These are phyloP conservation scores for Phytopythium aichiense DNA, from an alignment of 352 stramenopile genomes.

Conservation along the genomic window DNA sequence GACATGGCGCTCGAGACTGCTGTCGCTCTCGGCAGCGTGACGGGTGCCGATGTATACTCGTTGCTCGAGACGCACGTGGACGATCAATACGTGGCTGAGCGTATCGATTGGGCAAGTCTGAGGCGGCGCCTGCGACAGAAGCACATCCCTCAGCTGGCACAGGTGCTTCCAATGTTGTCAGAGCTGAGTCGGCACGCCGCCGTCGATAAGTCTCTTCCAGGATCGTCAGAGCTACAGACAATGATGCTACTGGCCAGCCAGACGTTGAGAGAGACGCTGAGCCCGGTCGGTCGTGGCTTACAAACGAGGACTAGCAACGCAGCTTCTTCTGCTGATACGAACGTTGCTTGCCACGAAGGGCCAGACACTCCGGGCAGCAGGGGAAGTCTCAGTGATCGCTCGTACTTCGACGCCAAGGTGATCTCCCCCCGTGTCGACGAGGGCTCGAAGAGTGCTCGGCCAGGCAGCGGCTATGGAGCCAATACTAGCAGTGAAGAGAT, in stretches of 20 bases:
- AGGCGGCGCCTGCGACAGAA: slow-evolving; percentile 30
- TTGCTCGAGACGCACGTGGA: slow-evolving; percentile 43
- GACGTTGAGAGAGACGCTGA: background rate
- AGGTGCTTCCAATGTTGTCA: background rate
- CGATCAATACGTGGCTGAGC: slow-evolving; percentile 47
- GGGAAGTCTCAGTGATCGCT: slow-evolving; percentile 39
- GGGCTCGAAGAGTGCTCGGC: background rate
- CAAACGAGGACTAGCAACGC: background rate
- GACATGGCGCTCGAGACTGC: slow-evolving; percentile 40
- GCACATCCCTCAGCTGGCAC: slow-evolving; percentile 14
- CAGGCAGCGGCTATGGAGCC: background rate
- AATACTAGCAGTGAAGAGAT: slow-evolving; percentile 21
- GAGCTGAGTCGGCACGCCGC: background rate
- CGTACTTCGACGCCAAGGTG: slow-evolving; percentile 21
- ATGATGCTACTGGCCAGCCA: slow-evolving; percentile 9
- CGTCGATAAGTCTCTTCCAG: slow-evolving; percentile 33
- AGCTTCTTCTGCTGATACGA: background rate
- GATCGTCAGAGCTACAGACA: slow-evolving; percentile 36
- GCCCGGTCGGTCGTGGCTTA: background rate
- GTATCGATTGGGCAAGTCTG: slow-evolving; percentile 47
- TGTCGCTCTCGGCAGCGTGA: slow-evolving; percentile 27
- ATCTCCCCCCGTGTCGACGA: background rate
- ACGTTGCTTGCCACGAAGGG: background rate
- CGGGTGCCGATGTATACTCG: slow-evolving; percentile 33
- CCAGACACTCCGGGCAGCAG: background rate